Conservation (phyloP, 1,284 basidiomycete species). For the Lentinula novae-zelandiae region DNA sequence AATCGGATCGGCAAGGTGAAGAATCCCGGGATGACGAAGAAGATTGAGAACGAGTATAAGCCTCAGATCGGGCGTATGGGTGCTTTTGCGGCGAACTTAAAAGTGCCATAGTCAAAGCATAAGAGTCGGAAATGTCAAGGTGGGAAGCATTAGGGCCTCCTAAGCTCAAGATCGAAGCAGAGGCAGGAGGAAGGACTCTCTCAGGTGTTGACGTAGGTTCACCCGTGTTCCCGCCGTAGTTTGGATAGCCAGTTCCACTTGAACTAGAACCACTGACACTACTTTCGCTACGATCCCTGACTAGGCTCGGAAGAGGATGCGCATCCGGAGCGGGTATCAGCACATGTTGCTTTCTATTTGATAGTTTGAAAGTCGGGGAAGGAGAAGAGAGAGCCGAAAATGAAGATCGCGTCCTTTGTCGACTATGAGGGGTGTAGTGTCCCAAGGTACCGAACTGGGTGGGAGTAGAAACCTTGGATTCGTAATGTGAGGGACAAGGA, state of each 20-base stretch:
- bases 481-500: neutral
- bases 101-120: slow-evolving; percentile 1
- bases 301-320: neutral
- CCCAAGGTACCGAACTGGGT: neutral
- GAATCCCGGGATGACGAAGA: neutral
- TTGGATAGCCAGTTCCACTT: slow-evolving; percentile 1
- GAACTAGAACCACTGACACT: neutral
- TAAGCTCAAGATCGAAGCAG: neutral
- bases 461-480: neutral
- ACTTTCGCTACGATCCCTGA: slow-evolving; percentile 1
- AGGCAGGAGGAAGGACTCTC: neutral
- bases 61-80: neutral
- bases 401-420: slow-evolving; percentile 2
- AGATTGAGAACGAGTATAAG: neutral
- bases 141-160: neutral
- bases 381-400: neutral
- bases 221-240: neutral
- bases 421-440: slow-evolving; percentile 5
- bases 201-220: neutral
- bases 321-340: neutral
- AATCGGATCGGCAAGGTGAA: neutral
- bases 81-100: neutral
- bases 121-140: neutral
- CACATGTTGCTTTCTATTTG: neutral
- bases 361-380: neutral